phyloP scores from a whole-genome alignment of 495 filamentous ascomycete species.

The Aspergillus affinis region DNA sequence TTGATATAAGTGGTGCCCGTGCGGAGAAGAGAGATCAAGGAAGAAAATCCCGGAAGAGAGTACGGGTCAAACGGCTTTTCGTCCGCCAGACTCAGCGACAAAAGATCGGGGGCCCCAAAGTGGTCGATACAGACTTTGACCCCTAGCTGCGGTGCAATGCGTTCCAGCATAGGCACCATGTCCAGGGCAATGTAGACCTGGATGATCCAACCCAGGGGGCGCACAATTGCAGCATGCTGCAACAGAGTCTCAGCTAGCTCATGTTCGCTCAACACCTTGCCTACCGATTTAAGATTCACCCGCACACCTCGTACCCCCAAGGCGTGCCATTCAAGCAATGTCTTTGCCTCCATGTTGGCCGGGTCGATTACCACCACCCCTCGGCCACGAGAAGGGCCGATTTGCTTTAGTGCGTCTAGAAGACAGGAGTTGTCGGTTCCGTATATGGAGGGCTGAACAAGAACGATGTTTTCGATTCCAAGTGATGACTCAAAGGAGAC shows the following conservation, averaged over 20 bases:
- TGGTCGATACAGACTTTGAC: slow-evolving; percentile 53
- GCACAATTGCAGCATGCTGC: slow-evolving; percentile 44
- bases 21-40: slow-evolving; percentile 40
- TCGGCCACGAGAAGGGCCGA: slow-evolving; percentile 45
- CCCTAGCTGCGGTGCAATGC: slow-evolving; percentile 40
- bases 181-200: slow-evolving; percentile 48
- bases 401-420: slow-evolving; percentile 39
- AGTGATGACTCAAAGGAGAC: slow-evolving; percentile 40
- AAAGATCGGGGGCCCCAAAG: slow-evolving; percentile 44
- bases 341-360: slow-evolving; percentile 27
- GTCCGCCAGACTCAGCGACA: slow-evolving; percentile 14
- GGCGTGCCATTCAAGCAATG: slow-evolving; percentile 45
- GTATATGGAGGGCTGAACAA: slow-evolving; percentile 54
- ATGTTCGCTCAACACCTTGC: slow-evolving; percentile 31
- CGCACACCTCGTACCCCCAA: slow-evolving; percentile 52
- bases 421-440: slow-evolving; percentile 54
- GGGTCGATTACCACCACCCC: slow-evolving; percentile 53
- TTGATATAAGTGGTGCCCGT: slow-evolving; percentile 47
- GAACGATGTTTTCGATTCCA: slow-evolving; percentile 43
- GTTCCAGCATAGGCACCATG: slow-evolving; percentile 40
- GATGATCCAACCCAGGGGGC: slow-evolving; percentile 46
- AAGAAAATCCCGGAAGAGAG: slow-evolving; percentile 41
- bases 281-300: slow-evolving; percentile 50
- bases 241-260: slow-evolving; percentile 37
- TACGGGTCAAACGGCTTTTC: slow-evolving; percentile 34